Evolutionary conservation across 306 rosid species (phyloP).

Genomic region (Gastrolobium bilobum): DNA sequence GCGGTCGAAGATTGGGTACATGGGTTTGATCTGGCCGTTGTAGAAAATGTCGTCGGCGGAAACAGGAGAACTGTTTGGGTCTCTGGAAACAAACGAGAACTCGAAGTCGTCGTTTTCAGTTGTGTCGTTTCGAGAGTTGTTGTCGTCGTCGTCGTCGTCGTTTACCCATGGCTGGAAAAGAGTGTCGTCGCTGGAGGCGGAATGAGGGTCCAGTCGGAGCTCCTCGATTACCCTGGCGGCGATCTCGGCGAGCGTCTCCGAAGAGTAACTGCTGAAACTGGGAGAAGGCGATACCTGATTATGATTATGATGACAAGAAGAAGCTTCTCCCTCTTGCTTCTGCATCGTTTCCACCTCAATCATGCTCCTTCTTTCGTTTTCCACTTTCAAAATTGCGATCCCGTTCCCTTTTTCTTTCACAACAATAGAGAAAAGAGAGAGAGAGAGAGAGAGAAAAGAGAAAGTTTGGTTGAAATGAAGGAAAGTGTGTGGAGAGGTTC

Average conservation of each 20-base stretch:
- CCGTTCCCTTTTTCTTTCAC: constrained; percentile 35
- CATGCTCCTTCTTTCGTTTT: constrained; percentile 39
- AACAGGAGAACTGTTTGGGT: constrained; percentile 52
- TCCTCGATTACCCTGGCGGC: constrained; percentile 87
- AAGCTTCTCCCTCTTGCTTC: constrained; percentile 41
- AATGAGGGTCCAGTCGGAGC: constrained; percentile 54
- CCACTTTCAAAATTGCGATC: constrained; percentile 51
- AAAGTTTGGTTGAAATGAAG: constrained; percentile 46
- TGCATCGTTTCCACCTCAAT: constrained; percentile 42
- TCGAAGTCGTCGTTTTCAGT: constrained; percentile 49
- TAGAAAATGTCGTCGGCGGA: constrained; percentile 90
- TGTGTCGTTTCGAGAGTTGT: neutral
- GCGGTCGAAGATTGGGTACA: constrained; percentile 71
- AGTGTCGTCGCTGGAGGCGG: constrained; percentile 41
- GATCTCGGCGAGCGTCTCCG: constrained; percentile 82
- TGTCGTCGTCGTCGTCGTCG: neutral
- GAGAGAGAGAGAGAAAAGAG: constrained; percentile 31
- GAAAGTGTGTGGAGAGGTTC: constrained; percentile 37
- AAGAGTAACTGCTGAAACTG: constrained; percentile 82
- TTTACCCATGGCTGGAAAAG: constrained; percentile 50
- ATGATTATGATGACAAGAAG: neutral
- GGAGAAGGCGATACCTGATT: constrained; percentile 64
- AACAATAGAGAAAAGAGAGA: constrained; percentile 20
- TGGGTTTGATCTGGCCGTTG: constrained; percentile 87
- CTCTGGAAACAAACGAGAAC: constrained; percentile 66